Base-by-base conservation (phyloP, 805 yeast species). In the Pichia pseudocactophila region DNA sequence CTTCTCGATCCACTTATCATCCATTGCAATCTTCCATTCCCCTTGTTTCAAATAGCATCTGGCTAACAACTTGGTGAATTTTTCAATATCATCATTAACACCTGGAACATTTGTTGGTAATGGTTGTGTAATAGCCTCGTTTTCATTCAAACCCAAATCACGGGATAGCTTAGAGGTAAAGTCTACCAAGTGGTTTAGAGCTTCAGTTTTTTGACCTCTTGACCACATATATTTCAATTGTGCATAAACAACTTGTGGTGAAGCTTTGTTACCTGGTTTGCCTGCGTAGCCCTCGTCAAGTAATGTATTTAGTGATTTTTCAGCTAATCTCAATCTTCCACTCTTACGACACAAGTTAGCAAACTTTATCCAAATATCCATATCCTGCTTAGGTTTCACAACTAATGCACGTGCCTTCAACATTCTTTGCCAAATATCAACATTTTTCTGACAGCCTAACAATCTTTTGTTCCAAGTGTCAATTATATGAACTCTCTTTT, bases 391-490 rank as follows among this genome's bases (percentile, higher is more conserved):
- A 2, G 98, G 99, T 49, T 82, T 82, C 36, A 92, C 84, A 12
- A 92, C 97, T 37, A 92, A 69, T 0, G 97, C 90, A 43, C 98
- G 73, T 2, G 90, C 96, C 58, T 89, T 85, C 46, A 92, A 71
- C 78, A 92, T 81, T 56, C 97, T 71, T 60, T 90, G 97, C 98
- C 99, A 92, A n/a, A 89, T 88, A 64, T 92, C 99, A 40, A 92
- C 97, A 64, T 92, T 92, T 52, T 92, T 74, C 64, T 92, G 98
- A 57, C 97, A 88, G 2, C 97, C 97, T 46, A 86, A 66, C 39
- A 92, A 67, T 54, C 99, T 74, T 40, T 85, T 84, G 56, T 85
- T 87, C 98, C 98, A 94, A 0, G 97, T 90, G 52, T 81, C 78
- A 51, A 95, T 73, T 73, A 92, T 81, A 13, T 78, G 76, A 7